Base-by-base conservation (phyloP, 495 filamentous ascomycete species). In the Xylaria intraflava region DNA sequence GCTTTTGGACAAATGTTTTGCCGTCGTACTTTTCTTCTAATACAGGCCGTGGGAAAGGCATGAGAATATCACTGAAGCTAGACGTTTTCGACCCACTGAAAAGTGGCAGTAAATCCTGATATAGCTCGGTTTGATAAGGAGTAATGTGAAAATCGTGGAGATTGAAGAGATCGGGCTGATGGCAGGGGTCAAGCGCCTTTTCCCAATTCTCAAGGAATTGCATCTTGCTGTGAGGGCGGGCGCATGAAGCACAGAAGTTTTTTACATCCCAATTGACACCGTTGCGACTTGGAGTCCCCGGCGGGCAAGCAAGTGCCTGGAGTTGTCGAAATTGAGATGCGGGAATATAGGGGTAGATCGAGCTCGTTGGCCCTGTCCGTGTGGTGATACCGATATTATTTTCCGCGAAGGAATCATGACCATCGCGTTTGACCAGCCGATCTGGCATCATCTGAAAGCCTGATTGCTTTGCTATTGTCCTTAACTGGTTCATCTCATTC, bases 111-210 rank as follows among this genome's bases (percentile, higher is more conserved):
- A 91, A 70, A 5, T 84, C 77, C 42, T 83, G 78, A 0, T 83
- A 70, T 0, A 82, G 76, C 39, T 80, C 79, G 51, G 83, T 77
- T 6, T 81, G 75, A 1, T 87, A 74, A 0, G 86, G 80, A 0
- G 76, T 83, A 26, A 86, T 74, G 64, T 87, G 74, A 49, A 90
- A 78, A 33, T 86, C 84, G 58, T 92, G 88, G 2, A 90, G 73
- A 33, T 81, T 74, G 16, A 83, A 79, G 38, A 94, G 73, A 58
- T 94, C 88, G 1, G 88, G 83, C 59, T 94, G 88, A 56, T 90
- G 86, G 63, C 88, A 94, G 41, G 86, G 76, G 26, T 86, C 78
- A 8, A 80, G 77, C 4, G 84, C 78, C 10, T 81, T 62, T 14
- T 78, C 69, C 81, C 85, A 90, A 59, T 88, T 73, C 22, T 72